Evolutionary conservation across 495 filamentous ascomycete species (phyloP), one percentile per base, ranked within the genome.

Genomic region (Clavariopsis aquatica): DNA sequence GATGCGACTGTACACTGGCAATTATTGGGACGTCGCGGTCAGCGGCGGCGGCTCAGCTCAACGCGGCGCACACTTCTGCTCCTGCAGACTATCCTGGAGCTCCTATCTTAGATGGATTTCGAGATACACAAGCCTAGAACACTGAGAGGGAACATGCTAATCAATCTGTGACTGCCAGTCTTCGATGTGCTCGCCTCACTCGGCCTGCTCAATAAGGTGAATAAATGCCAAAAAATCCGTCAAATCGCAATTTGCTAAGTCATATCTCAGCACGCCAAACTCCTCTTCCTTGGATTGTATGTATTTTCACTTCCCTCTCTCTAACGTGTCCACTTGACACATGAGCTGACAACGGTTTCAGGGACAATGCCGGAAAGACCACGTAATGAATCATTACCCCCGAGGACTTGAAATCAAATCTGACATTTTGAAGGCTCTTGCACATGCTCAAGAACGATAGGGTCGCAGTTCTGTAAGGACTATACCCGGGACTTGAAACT

Each of bases 331-430:
- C n/a, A 2, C 15, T n/a, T 9, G 9, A 43, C n/a, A 43, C 38
- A n/a, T 7, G n/a, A 15, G 38, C 38, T 43, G 15, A 43, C 15
- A 6, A 2, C 38, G 6, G 31, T 7, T 17, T 7, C 15, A 43
- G 38, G 13, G 94, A 98, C 78, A 96, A 97, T 83, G 94, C 94
- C 51, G 94, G 93, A 76, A 97, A 98, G 82, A 98, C 95, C 20
- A 98, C 94, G 38, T 43, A 43, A 43, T 17, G n/a, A 17, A 43
- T 34, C 38, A 17, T 17, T 17, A 43, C 38, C 38, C 38, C 38
- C 31, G 4, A 43, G 38, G 6, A 8, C 12, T 10, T 10, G 3
- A n/a, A 43, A 17, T 17, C 15, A 43, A 8, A 43, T 15, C 38
- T 31, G 52, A 55, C 27, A 34, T 27, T 29, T 22, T 6, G 52